Base-by-base conservation (phyloP, 257 asterid species). In the Salvia hispanica region DNA sequence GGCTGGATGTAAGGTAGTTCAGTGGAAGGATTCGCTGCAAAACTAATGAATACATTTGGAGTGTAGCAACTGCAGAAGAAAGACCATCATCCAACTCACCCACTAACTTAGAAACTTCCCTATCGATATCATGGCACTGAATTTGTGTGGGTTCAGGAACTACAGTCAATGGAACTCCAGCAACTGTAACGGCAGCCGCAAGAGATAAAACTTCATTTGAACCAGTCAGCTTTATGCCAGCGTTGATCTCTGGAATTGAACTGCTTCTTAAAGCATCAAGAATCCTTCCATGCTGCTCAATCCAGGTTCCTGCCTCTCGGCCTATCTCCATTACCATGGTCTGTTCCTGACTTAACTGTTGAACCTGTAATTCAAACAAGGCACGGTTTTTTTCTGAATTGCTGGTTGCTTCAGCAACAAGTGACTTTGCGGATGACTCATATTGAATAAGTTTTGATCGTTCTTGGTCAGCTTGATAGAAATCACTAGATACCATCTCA, bases 131-230 rank as follows among this genome's bases (percentile, higher is more conserved):
- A 33, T 70, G 84, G 82, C 99, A 94, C 75, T 90, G 97, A 65
- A 80, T 82, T 80, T 86, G 97, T 44, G 99, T 90, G 58, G 99
- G 99, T 80, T 94, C 99, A 66, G 99, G 99, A 74, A 94, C 99
- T 77, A 91, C 83, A 28, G 96, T 88, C 67, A 89, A 72, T 62
- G 99, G 97, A 75, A 94, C 95, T 79, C 99, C 95, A 69, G 97
- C 95, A 48, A 58, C 86, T 67, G 81, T 68, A 76, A 91, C 97
- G 39, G 99, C 97, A 59, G 95, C 80, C 47, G 85, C 72, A 62
- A 94, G 90, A 64, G 97, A 90, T 52, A 94, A 55, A 75, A 89
- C 81, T 84, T 91, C 95, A 74, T 82, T 87, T 46, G 85, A 74
- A 85, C 85, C 92, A 71, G 80, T 78, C 69, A 86, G 83, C 69